Evolutionary conservation across 305 asterid genomes (phyloP).

Genomic region (Fraxinus floribunda): DNA sequence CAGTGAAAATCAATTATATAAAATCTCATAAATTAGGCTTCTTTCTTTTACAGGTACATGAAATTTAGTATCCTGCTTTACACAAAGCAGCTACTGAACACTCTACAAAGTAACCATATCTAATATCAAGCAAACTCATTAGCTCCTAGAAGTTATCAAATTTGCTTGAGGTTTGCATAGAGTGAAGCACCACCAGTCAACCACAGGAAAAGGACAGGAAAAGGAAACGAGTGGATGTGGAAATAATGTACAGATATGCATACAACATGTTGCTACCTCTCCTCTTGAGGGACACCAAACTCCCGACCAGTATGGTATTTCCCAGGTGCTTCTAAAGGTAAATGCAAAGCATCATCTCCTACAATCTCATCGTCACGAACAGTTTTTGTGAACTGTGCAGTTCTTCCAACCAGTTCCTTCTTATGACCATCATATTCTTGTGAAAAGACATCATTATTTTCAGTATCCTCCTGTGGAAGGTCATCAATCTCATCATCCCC

Average conservation of each 20-base stretch:
- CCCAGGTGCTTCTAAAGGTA: conserved; percentile 35
- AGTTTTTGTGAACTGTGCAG: conserved; percentile 37
- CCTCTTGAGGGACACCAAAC: conserved; percentile 40
- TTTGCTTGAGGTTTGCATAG: neutral
- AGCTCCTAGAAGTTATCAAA: conserved; percentile 6
- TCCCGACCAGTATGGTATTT: conserved; percentile 36
- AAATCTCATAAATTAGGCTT: neutral
- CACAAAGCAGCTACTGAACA: neutral
- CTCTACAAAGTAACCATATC: neutral
- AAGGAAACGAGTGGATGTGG: neutral
- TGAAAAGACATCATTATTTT: conserved; percentile 37
- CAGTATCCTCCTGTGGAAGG: conserved; percentile 46
- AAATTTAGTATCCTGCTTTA: neutral
- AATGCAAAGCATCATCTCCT: conserved; percentile 40
- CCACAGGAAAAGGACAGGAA: conserved; percentile 13
- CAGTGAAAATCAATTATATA: neutral
- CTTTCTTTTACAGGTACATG: neutral
- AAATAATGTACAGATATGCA: conserved; percentile 17
- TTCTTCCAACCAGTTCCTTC: conserved; percentile 47
- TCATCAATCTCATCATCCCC: conserved; percentile 51
- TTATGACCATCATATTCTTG: conserved; percentile 44
- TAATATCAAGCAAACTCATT: conserved; percentile 7
- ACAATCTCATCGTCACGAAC: conserved; percentile 29
- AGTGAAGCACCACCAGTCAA: conserved; percentile 2
- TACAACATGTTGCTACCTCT: conserved; percentile 41